phyloP scores from a whole-genome alignment of 371 early-diverging fungal genomes.

The Blakeslea trispora region DNA sequence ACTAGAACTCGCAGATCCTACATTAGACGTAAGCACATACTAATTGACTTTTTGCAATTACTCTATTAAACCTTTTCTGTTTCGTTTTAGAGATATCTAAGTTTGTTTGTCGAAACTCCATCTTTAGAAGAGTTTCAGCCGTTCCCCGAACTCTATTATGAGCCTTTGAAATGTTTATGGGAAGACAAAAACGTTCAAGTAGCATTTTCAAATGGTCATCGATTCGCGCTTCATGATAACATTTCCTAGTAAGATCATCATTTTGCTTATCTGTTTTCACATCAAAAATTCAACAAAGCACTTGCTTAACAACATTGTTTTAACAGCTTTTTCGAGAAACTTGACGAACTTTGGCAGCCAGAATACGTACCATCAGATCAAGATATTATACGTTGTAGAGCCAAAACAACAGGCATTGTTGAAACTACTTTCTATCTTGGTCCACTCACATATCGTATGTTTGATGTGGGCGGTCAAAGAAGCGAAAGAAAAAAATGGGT shows the following conservation, averaged over 20 bases:
- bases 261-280: too few relatives aligned
- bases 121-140: conserved; percentile 57
- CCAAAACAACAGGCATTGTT: conserved; percentile 85
- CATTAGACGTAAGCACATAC: conserved; percentile 54
- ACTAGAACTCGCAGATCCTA: conserved; percentile 57
- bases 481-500: conserved; percentile 95
- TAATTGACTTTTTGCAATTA: too few relatives aligned
- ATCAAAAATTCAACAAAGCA: too few relatives aligned
- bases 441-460: conserved; percentile 81
- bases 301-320: neutral
- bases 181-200: conserved; percentile 68
- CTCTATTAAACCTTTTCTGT: too few relatives aligned
- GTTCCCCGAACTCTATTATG: conserved; percentile 70
- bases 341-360: conserved; percentile 32
- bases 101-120: conserved; percentile 38
- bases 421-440: conserved; percentile 87
- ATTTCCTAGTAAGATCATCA: conserved; percentile 65
- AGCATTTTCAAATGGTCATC: conserved; percentile 65
- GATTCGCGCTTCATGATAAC: conserved; percentile 85
- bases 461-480: conserved; percentile 94
- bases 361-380: conserved; percentile 86
- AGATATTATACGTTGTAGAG: conserved; percentile 79
- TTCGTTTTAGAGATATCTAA: conserved; percentile 31
- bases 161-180: conserved; percentile 80
- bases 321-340: neutral